Conservation (phyloP, 805 yeast genomes). For the Candida oleophila region DNA sequence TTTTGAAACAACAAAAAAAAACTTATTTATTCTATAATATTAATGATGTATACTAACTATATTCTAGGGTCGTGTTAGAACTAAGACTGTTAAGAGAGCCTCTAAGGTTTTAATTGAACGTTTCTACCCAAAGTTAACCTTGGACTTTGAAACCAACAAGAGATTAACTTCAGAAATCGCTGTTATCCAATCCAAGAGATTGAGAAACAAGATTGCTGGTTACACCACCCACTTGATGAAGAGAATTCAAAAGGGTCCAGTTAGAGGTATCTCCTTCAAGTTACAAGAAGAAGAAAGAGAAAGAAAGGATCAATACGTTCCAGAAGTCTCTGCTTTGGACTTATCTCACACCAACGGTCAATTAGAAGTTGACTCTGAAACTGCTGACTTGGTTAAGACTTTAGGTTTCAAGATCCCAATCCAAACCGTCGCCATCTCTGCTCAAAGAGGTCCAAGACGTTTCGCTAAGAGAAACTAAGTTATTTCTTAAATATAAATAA, state of each 20-base stretch:
- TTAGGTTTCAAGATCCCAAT: constrained; percentile 88
- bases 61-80: constrained; percentile 98
- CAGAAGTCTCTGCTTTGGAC: constrained; percentile 99
- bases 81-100: constrained; percentile 99
- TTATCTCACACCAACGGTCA: constrained; percentile 93
- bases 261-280: constrained; percentile 99
- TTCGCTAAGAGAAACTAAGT: constrained; percentile 84
- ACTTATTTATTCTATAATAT: not conserved
- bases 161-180: constrained; percentile 98
- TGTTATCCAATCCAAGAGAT: constrained; percentile 98
- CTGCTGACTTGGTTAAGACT: constrained; percentile 90
- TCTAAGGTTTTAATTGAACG: constrained; percentile 99
- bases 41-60: constrained; percentile 15
- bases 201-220: constrained; percentile 99
- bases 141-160: constrained; percentile 99
- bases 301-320: constrained; percentile 99
- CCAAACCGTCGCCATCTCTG: constrained; percentile 80
- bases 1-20: no score
- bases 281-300: constrained; percentile 99
- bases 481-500: constrained; percentile 21
- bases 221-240: constrained; percentile 99
- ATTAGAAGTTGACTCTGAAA: constrained; percentile 95
- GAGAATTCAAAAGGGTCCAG: constrained; percentile 99
- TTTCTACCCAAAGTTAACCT: constrained; percentile 99
- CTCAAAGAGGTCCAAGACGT: constrained; percentile 89